A percentile compares a stretch with the other conserved stretches of the same genome.
phyloP scores from a whole-genome alignment of 768 basidiomycete species.

The Kwoniella sp. region DNA sequence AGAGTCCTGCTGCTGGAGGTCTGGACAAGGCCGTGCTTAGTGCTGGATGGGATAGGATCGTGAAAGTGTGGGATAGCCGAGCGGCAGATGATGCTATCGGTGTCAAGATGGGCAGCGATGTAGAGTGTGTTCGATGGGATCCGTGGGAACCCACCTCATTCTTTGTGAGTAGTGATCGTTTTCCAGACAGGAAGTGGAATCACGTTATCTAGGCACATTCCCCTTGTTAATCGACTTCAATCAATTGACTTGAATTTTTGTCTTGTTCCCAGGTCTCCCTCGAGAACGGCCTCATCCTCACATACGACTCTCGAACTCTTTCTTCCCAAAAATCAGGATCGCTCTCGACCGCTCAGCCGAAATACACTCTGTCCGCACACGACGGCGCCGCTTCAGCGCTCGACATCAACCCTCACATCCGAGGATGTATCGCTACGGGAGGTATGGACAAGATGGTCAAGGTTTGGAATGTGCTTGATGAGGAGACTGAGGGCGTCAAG shows the following conservation, averaged over 20 bases:
- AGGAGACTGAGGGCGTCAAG: conserved; percentile 46
- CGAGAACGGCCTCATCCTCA: conserved; percentile 90
- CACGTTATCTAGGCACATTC: background rate
- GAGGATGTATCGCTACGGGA: conserved; percentile 88
- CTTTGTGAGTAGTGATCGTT: conserved; percentile 65
- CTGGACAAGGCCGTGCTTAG: conserved; percentile 88
- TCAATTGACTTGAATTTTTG: background rate
- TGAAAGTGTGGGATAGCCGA: conserved; percentile 90
- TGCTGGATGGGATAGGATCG: conserved; percentile 91
- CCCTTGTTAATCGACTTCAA: background rate
- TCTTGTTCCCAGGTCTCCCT: conserved; percentile 72
- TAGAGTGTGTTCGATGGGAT: conserved; percentile 93
- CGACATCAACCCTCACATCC: conserved; percentile 86
- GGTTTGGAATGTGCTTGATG: conserved; percentile 84
- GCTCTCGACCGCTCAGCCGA: conserved; percentile 65
- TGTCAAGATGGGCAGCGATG: conserved; percentile 84
- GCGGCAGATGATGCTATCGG: conserved; percentile 79
- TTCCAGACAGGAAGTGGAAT: too few species aligned
- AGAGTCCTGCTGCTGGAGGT: conserved; percentile 55
- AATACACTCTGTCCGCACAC: conserved; percentile 89
- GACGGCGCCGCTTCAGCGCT: conserved; percentile 85
- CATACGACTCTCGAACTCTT: conserved; percentile 85
- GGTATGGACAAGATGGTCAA: conserved; percentile 92
- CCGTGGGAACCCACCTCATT: conserved; percentile 87
- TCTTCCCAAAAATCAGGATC: conserved; percentile 58